Evolutionary conservation across 2,329 filamentous ascomycete genomes (phyloP).

Genomic region (Clarireedia hainanense): DNA sequence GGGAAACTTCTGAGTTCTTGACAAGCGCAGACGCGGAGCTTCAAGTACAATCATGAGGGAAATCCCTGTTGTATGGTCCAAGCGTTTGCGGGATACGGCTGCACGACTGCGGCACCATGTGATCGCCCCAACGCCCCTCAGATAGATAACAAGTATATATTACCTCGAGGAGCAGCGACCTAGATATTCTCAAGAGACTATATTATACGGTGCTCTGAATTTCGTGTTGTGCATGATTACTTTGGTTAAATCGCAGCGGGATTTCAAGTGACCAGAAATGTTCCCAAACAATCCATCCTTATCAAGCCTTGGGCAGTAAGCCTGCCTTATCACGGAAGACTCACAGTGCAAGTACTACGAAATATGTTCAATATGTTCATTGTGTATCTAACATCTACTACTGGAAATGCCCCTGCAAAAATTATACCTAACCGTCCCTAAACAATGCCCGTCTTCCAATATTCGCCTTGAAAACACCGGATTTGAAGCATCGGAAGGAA

Average conservation of each 20-base stretch:
- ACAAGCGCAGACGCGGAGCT: conserved; percentile 1
- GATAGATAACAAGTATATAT: background rate
- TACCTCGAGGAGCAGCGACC: no score
- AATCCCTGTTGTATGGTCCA: background rate
- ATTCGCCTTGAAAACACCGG: conserved; percentile 4
- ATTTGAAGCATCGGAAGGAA: background rate
- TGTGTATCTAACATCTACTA: conserved; percentile 1
- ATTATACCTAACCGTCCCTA: background rate
- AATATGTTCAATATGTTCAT: background rate
- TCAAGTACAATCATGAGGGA: background rate
- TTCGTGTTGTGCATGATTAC: no score
- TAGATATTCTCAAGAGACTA: no score
- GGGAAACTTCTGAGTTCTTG: background rate
- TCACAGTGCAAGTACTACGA: background rate
- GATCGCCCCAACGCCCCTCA: background rate
- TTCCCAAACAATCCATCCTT: background rate
- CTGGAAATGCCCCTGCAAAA: background rate
- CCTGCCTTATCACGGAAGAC: no score
- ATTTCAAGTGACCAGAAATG: no score
- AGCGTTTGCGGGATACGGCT: background rate
- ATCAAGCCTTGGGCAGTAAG: background rate
- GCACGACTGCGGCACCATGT: background rate
- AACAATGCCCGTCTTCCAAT: background rate
- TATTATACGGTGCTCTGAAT: no score
- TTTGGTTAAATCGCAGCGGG: no score